Evolutionary conservation across 2,329 filamentous ascomycete genomes (phyloP), one percentile per base, ranked within the genome.

Genomic region (Epichloe typhina): DNA sequence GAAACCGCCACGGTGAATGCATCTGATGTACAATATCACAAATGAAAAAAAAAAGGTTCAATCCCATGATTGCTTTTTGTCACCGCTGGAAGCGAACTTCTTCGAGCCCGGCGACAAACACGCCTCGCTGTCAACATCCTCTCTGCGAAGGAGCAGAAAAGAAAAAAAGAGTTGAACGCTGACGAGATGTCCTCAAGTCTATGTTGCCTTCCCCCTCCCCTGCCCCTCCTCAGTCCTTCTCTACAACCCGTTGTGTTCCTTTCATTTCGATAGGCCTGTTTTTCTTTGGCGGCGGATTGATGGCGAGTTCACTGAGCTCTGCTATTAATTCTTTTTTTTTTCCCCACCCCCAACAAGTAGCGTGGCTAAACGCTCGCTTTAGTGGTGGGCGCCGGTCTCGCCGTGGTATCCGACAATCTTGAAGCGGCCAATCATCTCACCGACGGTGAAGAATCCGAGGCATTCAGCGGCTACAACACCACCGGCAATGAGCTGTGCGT

Each of bases 401-500:
- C 86, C 86, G 70, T 79, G 80, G 79, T 98, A 98, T 57, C 93
- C 93, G 61, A 98, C 77, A 61, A 98, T 70, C 85, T 98, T 97
- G 74, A 93, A 82, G 64, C 90, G 81, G 63, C 93, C 93, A 63
- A 98, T 83, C 70, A 98, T 97, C 79, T 97, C 90, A 58, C 93
- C 93, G 50, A 97, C 81, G 55, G 90, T 94, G 79, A 97, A 98
- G 80, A 98, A 98, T 55, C 93, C 93, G 59, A 98, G 72, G 47
- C 88, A 79, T 74, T 98, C 91, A 51, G 90, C 90, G 46, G 77
- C 71, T 55, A 96, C 74, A 53, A 98, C 86, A 60, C 86, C 87
- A 54, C 78, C 84, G 50, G 84, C 71, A 50, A 79, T 77, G 60
- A 91, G 67, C 69, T 95, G 84, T 59, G 81, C 76, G 58, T 72